Percentiles rank a stretch among this genome's conserved stretches.
Conservation (phyloP, 495 filamentous ascomycete species). For the Lophium mytilinum region DNA sequence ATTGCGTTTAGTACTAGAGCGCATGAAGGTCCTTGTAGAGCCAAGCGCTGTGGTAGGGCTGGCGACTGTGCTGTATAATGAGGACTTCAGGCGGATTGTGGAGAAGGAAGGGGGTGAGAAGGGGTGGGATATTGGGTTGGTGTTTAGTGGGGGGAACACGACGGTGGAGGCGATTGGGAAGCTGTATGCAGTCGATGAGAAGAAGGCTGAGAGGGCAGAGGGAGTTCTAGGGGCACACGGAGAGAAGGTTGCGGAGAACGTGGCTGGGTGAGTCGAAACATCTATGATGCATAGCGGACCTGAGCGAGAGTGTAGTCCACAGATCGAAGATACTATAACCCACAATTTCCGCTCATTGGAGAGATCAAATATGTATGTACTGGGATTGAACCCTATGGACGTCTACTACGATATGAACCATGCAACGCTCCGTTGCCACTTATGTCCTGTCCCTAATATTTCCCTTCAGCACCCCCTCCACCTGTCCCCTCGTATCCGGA, state of each 20-base stretch:
- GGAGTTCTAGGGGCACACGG: constrained; percentile 34
- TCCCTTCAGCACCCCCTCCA: constrained; percentile 4
- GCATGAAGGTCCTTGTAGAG: constrained; percentile 89
- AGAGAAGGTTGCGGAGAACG: constrained; percentile 39
- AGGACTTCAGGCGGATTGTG: constrained; percentile 67
- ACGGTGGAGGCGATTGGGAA: constrained; percentile 66
- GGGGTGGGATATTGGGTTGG: constrained; percentile 81
- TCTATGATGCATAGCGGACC: neutral
- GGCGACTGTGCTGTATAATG: constrained; percentile 75
- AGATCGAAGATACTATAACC: no score
- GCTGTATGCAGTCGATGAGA: constrained; percentile 42
- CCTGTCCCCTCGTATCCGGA: constrained; percentile 6
- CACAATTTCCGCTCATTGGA: no score
- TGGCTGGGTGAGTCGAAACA: constrained; percentile 34
- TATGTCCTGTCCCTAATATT: neutral
- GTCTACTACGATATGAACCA: neutral
- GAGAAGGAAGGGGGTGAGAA: constrained; percentile 60
- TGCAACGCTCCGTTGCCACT: neutral
- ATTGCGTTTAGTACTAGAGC: constrained; percentile 71
- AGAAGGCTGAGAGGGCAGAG: constrained; percentile 31
- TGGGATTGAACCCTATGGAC: neutral
- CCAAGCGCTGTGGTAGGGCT: constrained; percentile 81
- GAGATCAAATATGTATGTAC: neutral
- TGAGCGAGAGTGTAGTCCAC: neutral
- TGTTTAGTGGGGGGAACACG: constrained; percentile 89